Evolutionary conservation across 164 flowering plant species (phyloP).

Genomic region (Berberis thunbergii): DNA sequence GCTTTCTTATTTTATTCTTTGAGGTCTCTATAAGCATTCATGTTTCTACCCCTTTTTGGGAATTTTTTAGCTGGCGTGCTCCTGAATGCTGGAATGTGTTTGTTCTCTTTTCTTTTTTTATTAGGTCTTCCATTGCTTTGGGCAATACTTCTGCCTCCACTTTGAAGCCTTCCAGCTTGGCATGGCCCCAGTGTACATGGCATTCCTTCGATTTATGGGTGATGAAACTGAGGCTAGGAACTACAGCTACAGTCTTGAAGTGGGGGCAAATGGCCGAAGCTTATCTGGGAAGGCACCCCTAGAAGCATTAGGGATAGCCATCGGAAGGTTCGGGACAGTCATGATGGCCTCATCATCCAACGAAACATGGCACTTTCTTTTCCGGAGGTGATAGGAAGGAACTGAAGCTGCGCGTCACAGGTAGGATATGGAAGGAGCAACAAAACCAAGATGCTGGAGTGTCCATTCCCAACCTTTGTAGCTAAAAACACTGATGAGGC

Average conservation of each 20-base stretch:
- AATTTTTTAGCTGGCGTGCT: not conserved
- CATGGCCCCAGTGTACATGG: no score
- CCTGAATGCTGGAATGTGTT: not conserved
- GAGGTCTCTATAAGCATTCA: not conserved
- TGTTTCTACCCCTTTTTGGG: not conserved
- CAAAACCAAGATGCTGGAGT: slow-evolving; percentile 36
- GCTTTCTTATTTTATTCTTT: not conserved
- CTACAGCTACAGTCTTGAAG: no score
- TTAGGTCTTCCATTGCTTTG: slow-evolving; percentile 55
- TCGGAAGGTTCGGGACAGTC: slow-evolving; percentile 49
- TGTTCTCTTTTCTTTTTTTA: not conserved
- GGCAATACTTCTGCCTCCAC: slow-evolving; percentile 2
- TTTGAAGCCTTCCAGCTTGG: no score
- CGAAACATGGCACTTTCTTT: no score
- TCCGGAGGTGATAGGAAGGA: slow-evolving; percentile 18
- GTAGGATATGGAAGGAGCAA: slow-evolving; percentile 57
- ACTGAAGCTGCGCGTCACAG: slow-evolving; percentile 49
- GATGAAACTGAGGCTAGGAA: slow-evolving; percentile 43
- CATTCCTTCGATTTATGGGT: slow-evolving; percentile 51
- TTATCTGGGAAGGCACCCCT: no score
- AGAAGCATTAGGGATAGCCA: slow-evolving; percentile 59
- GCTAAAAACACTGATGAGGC: slow-evolving; percentile 7
- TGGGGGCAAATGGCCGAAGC: no score
- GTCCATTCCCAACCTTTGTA: slow-evolving; percentile 38
- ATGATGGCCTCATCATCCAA: slow-evolving; percentile 25